Percentiles rank a stretch among this genome's conserved stretches.
phyloP scores from a whole-genome alignment of 1,284 basidiomycete genomes.

The Trichosporon sp. region DNA sequence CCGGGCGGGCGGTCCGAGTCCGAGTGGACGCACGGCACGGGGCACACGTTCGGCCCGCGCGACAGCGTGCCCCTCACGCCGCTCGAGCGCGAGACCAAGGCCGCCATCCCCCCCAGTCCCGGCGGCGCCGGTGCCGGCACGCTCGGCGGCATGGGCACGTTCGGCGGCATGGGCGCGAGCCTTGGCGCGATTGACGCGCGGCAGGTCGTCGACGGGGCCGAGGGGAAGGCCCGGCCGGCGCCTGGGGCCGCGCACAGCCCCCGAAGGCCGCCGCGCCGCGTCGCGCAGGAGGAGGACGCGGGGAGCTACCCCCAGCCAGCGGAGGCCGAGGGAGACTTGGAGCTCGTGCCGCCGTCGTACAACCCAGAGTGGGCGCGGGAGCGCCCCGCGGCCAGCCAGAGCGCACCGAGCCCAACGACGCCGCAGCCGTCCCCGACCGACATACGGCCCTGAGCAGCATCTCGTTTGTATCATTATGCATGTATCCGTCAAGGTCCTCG shows the following conservation, averaged over 20 bases:
- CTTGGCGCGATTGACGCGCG: too few relatives aligned
- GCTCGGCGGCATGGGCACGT: not conserved
- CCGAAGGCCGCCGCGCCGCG: too few relatives aligned
- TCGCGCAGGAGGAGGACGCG: slow-evolving; percentile 13
- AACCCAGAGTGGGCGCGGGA: slow-evolving; percentile 13
- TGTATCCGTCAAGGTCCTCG: not conserved
- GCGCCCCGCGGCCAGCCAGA: too few relatives aligned
- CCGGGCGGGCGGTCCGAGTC: not conserved
- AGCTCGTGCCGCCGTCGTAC: slow-evolving; percentile 13
- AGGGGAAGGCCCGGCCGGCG: not conserved
- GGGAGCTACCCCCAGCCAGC: too few relatives aligned
- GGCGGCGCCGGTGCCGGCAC: not conserved
- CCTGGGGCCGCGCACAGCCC: too few relatives aligned
- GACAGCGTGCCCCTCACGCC: not conserved
- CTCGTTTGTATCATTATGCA: not conserved
- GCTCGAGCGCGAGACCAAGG: not conserved
- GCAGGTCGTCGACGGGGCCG: too few relatives aligned
- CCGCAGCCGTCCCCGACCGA: too few relatives aligned
- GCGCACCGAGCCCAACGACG: too few relatives aligned
- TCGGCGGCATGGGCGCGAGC: not conserved
- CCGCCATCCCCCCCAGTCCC: not conserved
- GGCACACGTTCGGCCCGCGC: not conserved
- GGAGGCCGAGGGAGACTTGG: slow-evolving; percentile 6
- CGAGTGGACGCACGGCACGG: not conserved
- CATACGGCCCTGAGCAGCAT: too few relatives aligned